Conservation (phyloP, 2,329 filamentous ascomycete genomes). For the Biscogniauxia marginata region DNA sequence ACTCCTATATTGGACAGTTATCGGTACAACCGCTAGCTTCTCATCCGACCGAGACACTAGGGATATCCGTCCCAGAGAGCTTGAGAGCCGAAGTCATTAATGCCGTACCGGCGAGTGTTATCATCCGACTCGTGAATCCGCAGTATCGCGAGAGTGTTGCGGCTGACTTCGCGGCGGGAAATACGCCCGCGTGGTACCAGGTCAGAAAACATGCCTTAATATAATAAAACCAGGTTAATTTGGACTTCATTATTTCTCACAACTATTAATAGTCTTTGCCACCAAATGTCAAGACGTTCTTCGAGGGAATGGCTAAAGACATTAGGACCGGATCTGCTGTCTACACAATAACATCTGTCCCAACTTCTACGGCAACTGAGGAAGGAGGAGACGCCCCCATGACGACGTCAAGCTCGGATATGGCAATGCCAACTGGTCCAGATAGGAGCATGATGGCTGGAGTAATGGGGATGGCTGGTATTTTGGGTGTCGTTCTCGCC, state of each 20-base stretch:
- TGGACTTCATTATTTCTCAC: neutral
- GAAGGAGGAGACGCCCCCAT: neutral
- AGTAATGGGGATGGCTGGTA: neutral
- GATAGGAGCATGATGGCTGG: neutral
- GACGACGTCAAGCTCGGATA: neutral
- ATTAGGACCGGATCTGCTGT: conserved; percentile 3
- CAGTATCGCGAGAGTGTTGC: conserved; percentile 4
- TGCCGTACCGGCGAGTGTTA: conserved; percentile 1
- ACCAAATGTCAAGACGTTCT: conserved; percentile 6
- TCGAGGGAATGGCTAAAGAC: conserved; percentile 3
- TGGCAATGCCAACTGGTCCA: neutral
- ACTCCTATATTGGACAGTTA: neutral
- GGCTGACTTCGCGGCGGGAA: conserved; percentile 3
- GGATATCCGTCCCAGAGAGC: conserved; percentile 1
- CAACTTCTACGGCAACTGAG: neutral
- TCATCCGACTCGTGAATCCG: conserved; percentile 5
- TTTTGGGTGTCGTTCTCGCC: neutral
- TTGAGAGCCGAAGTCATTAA: conserved; percentile 4
- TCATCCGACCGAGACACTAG: conserved; percentile 2
- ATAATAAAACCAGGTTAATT: neutral
- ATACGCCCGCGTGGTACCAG: conserved; percentile 6
- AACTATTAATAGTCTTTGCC: neutral
- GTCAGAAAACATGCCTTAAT: neutral
- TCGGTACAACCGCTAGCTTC: conserved; percentile 1
- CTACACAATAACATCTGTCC: conserved; percentile 1